phyloP scores from a whole-genome alignment of 2,329 filamentous ascomycete genomes.

The Meredithiella fracta region DNA sequence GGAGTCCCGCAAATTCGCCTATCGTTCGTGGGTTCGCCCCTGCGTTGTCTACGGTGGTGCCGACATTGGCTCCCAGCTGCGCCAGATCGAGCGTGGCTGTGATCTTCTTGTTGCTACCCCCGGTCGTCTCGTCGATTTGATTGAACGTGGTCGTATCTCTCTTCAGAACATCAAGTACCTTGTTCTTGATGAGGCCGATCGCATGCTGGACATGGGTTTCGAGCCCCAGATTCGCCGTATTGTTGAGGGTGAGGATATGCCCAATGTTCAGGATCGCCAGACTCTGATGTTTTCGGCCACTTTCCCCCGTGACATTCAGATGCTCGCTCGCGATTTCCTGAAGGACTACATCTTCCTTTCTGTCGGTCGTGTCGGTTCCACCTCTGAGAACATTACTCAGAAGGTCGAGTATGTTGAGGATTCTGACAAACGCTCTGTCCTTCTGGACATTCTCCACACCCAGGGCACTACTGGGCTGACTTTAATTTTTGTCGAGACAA shows the following conservation, averaged over 20 bases:
- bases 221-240: constrained; percentile 98
- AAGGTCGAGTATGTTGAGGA: constrained; percentile 98
- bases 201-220: constrained; percentile 99
- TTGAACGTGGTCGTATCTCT: constrained; percentile 96
- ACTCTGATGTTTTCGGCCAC: constrained; percentile 99
- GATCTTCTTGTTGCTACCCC: constrained; percentile 95
- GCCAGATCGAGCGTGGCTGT: constrained; percentile 92
- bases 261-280: constrained; percentile 63
- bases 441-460: constrained; percentile 93
- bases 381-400: constrained; percentile 99
- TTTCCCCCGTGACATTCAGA: constrained; percentile 97
- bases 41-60: constrained; percentile 98
- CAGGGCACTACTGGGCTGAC: constrained; percentile 71
- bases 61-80: constrained; percentile 94
- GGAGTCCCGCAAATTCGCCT: constrained; percentile 93
- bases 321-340: constrained; percentile 95
- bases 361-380: constrained; percentile 94
- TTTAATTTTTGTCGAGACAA: constrained; percentile 97
- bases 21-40: constrained; percentile 95
- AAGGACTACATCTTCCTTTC: constrained; percentile 99
- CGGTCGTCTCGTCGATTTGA: constrained; percentile 90
- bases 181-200: constrained; percentile 96
- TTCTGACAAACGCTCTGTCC: constrained; percentile 88
- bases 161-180: constrained; percentile 98
- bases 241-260: constrained; percentile 98